phyloP scores from a whole-genome alignment of 805 yeast species.

The Zygotorulaspora danielsina region DNA sequence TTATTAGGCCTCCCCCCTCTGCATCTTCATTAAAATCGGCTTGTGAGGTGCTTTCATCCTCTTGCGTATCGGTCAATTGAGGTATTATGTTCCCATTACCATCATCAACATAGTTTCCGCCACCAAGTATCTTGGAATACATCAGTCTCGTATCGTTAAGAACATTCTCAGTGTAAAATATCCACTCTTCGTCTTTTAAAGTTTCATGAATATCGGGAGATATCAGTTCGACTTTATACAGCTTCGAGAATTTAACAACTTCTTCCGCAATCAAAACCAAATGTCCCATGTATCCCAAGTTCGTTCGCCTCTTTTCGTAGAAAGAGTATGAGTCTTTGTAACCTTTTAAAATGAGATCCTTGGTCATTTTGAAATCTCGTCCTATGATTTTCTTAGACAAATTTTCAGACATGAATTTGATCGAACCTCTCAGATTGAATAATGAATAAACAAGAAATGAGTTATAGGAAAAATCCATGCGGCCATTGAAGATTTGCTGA shows the following conservation, averaged over 20 bases:
- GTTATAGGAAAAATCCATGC: slow-evolving; percentile 79
- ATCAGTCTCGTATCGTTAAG: slow-evolving; percentile 34
- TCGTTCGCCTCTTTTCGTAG: slow-evolving; percentile 55
- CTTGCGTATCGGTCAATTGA: slow-evolving; percentile 18
- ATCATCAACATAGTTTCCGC: slow-evolving; percentile 34
- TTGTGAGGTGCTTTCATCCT: slow-evolving; percentile 3
- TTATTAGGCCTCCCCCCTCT: slow-evolving; percentile 14
- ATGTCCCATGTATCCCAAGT: slow-evolving; percentile 97
- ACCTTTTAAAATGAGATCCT: slow-evolving; percentile 57
- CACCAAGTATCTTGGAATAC: slow-evolving; percentile 37
- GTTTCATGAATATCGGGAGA: slow-evolving; percentile 30
- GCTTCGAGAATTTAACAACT: slow-evolving; percentile 72
- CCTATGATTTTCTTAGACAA: slow-evolving; percentile 24
- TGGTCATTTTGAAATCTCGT: slow-evolving; percentile 59
- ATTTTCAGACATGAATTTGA: slow-evolving; percentile 13
- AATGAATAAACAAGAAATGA: slow-evolving; percentile 53
- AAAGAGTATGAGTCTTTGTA: slow-evolving; percentile 55
- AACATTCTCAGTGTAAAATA: slow-evolving; percentile 28
- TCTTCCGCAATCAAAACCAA: slow-evolving; percentile 90
- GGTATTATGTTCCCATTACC: slow-evolving; percentile 29
- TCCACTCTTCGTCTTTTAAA: slow-evolving; percentile 28
- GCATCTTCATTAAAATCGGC: slow-evolving; percentile 4
- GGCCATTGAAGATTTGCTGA: slow-evolving; percentile 90
- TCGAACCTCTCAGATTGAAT: slow-evolving; percentile 25
- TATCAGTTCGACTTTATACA: slow-evolving; percentile 37